A percentile compares a stretch with the other conserved stretches of the same genome.
phyloP scores from a whole-genome alignment of 768 basidiomycete species.

The Dioszegia crocea region DNA sequence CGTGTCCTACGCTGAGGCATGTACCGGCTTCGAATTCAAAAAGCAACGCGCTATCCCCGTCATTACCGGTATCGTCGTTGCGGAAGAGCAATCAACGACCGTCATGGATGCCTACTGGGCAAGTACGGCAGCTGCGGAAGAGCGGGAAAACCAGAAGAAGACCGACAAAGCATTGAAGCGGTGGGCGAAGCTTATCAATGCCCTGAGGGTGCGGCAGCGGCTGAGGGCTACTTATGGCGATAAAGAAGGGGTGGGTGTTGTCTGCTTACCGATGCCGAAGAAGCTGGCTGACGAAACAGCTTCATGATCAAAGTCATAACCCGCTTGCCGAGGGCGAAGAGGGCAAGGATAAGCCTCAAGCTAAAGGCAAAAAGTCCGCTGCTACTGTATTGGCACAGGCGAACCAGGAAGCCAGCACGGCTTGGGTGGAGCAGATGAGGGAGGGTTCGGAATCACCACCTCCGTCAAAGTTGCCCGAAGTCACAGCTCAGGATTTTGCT shows the following conservation, averaged over 20 bases:
- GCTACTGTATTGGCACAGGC: constrained; percentile 9
- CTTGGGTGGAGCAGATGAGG: constrained; percentile 9
- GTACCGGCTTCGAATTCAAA: constrained; percentile 94
- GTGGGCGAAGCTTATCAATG: constrained; percentile 83
- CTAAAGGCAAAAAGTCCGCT: constrained; percentile 12
- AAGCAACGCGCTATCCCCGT: constrained; percentile 83
- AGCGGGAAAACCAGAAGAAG: constrained; percentile 69
- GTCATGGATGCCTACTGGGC: constrained; percentile 83
- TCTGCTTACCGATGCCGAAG: no score
- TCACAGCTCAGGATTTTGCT: not conserved
- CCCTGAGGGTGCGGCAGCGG: constrained; percentile 76
- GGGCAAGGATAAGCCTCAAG: not conserved
- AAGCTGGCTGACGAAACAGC: constrained; percentile 10
- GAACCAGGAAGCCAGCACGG: constrained; percentile 5
- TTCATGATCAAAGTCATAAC: constrained; percentile 29
- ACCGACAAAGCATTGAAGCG: constrained; percentile 77
- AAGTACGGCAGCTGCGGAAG: constrained; percentile 69
- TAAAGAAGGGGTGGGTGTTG: constrained; percentile 18
- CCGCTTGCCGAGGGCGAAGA: constrained; percentile 25
- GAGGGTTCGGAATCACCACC: not conserved
- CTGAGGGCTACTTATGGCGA: constrained; percentile 70
- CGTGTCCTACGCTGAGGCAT: constrained; percentile 89
- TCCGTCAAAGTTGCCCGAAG: not conserved
- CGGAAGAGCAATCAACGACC: constrained; percentile 68
- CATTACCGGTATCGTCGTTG: constrained; percentile 79